A percentile compares a stretch with the other conserved stretches of the same genome.
Evolutionary conservation across 2,329 filamentous ascomycete species (phyloP).

Genomic region (Knufia fluminis): DNA sequence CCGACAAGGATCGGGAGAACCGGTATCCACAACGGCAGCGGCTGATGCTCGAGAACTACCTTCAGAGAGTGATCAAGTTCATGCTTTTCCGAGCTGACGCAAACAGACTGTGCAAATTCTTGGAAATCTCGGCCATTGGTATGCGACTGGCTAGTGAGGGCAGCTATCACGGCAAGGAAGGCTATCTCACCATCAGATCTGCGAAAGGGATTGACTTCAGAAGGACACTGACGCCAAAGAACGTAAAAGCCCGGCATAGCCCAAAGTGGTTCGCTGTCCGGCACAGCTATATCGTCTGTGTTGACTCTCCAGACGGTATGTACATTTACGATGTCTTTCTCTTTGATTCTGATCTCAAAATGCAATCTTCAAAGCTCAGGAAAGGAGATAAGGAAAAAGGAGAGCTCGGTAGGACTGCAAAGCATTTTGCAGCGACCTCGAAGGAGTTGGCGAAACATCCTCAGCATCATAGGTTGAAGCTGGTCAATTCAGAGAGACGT

Average conservation of each 20-base stretch:
- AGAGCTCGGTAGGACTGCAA: conserved; percentile 31
- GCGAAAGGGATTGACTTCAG: conserved; percentile 81
- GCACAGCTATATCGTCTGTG: conserved; percentile 93
- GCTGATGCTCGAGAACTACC: conserved; percentile 75
- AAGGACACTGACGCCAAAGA: conserved; percentile 65
- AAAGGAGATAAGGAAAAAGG: conserved; percentile 29
- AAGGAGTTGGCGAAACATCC: conserved; percentile 51
- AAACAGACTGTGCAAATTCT: conserved; percentile 88
- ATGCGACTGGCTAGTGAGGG: conserved; percentile 90
- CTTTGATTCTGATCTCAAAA: conserved; percentile 79
- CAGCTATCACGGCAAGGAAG: conserved; percentile 96
- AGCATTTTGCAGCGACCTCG: conserved; percentile 56
- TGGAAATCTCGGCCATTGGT: conserved; percentile 87
- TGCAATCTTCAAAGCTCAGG: conserved; percentile 51
- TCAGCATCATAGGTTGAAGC: conserved; percentile 74
- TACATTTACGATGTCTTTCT: conserved; percentile 98
- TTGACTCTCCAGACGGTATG: conserved; percentile 98
- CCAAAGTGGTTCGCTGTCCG: conserved; percentile 98
- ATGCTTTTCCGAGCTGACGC: conserved; percentile 95
- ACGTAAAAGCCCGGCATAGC: conserved; percentile 59
- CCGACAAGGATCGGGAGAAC: conserved; percentile 19
- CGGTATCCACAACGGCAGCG: conserved; percentile 39
- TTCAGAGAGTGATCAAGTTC: conserved; percentile 90
- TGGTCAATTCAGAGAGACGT: conserved; percentile 88
- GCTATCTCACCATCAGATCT: conserved; percentile 83